A percentile compares a stretch with the other conserved stretches of the same genome.
phyloP scores from a whole-genome alignment of 1,139 yeast genomes.

The Magnusiomyces ingens region DNA sequence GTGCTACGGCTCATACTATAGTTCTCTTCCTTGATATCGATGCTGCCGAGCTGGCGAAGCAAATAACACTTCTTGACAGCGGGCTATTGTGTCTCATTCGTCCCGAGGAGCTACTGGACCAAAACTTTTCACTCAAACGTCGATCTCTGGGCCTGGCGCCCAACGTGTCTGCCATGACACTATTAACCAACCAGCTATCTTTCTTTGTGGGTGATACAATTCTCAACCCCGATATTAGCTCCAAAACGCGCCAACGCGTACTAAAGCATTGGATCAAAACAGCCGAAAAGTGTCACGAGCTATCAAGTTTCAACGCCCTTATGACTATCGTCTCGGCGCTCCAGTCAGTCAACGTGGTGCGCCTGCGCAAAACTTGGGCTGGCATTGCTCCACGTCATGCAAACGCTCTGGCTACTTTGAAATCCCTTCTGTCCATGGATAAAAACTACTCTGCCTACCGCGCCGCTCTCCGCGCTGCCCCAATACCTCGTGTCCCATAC shows the following conservation, averaged over 20 bases:
- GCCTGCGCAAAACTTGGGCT: slow-evolving; percentile 65
- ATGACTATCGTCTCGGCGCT: slow-evolving; percentile 85
- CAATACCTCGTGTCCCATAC: slow-evolving; percentile 77
- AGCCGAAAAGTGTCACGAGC: slow-evolving; percentile 71
- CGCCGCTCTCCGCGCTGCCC: slow-evolving; percentile 49
- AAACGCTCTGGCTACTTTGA: slow-evolving; percentile 58
- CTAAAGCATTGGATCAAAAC: slow-evolving; percentile 79
- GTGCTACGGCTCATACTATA: slow-evolving; percentile 1
- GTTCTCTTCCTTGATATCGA: slow-evolving; percentile 54
- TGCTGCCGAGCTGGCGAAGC: slow-evolving; percentile 78
- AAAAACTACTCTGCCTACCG: slow-evolving; percentile 77
- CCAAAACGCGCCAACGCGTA: slow-evolving; percentile 49
- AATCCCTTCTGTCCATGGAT: slow-evolving; percentile 72
- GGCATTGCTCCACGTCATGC: slow-evolving; percentile 55
- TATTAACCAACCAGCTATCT: slow-evolving; percentile 72
- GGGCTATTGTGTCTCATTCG: slow-evolving; percentile 59
- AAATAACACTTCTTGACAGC: slow-evolving; percentile 74
- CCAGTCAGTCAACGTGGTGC: slow-evolving; percentile 71
- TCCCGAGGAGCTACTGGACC: slow-evolving; percentile 68
- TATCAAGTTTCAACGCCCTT: slow-evolving; percentile 76
- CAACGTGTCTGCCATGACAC: slow-evolving; percentile 61
- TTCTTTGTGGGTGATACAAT: slow-evolving; percentile 80
- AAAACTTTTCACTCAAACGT: slow-evolving; percentile 61
- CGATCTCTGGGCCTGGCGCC: slow-evolving; percentile 57
- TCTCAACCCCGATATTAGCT: slow-evolving; percentile 33